Percentiles rank a stretch among this genome's conserved stretches.
Evolutionary conservation across 805 yeast species (phyloP).

Genomic region (Maudiozyma turicensis): DNA sequence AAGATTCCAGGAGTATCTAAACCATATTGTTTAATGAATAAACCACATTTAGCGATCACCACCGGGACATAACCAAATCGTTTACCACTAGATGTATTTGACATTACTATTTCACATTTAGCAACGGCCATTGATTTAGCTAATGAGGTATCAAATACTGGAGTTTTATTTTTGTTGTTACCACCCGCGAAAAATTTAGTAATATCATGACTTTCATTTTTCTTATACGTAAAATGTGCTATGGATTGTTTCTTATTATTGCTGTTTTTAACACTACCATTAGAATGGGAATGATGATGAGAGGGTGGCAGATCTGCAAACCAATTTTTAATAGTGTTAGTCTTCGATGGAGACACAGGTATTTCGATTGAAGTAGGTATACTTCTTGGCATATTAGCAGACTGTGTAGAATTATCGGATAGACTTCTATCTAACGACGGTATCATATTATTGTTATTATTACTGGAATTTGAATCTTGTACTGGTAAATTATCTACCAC

Average conservation of each 20-base stretch:
- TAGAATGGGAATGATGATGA: neutral
- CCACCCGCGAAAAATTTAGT: neutral
- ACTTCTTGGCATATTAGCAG: neutral
- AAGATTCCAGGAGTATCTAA: conserved; percentile 80
- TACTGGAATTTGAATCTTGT: neutral
- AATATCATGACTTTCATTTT: neutral
- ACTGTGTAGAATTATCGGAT: neutral
- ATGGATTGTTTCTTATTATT: neutral
- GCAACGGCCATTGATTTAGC: neutral
- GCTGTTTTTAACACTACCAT: neutral
- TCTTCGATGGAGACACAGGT: neutral
- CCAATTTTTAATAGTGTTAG: neutral
- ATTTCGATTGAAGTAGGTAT: neutral
- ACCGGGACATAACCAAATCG: conserved; percentile 47
- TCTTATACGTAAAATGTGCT: neutral
- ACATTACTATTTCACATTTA: neutral
- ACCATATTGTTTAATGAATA: conserved; percentile 65
- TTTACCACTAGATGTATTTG: neutral
- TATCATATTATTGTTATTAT: neutral
- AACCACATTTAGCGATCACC: conserved; percentile 91
- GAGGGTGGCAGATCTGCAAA: neutral
- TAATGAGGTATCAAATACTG: conserved; percentile 1
- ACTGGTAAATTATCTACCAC: neutral
- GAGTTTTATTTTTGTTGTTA: neutral
- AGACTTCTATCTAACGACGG: neutral